Conservation (phyloP, 768 basidiomycete species). For the Lepiota brunneoincarnata region DNA sequence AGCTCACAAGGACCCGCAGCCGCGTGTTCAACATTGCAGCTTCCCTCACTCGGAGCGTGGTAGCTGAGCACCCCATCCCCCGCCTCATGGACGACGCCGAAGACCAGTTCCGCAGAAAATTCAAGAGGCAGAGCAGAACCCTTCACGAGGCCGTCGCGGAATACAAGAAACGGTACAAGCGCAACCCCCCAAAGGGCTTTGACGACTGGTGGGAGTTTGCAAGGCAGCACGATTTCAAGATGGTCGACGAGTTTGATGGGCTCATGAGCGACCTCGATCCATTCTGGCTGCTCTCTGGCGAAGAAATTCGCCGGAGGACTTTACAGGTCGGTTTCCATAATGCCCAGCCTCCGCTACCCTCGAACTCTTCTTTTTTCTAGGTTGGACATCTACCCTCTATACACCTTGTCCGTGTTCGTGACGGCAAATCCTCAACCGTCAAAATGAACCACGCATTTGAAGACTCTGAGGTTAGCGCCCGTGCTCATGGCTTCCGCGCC, state of each 20-base stretch:
- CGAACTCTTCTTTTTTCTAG: conserved; percentile 27
- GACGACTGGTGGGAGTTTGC: conserved; percentile 89
- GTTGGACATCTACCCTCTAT: conserved; percentile 80
- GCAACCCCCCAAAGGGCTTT: conserved; percentile 86
- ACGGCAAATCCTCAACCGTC: conserved; percentile 59
- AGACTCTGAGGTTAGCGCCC: conserved; percentile 69
- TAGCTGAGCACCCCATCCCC: conserved; percentile 73
- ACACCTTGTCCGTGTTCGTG: conserved; percentile 76
- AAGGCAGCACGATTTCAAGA: conserved; percentile 62
- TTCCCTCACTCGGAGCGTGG: conserved; percentile 12
- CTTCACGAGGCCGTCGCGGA: conserved; percentile 76
- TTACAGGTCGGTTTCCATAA: conserved; percentile 39
- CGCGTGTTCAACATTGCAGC: conserved; percentile 15
- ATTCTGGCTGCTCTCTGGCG: conserved; percentile 74
- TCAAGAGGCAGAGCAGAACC: conserved; percentile 77
- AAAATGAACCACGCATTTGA: conserved; percentile 57
- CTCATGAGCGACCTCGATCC: conserved; percentile 80
- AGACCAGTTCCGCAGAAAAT: conserved; percentile 57
- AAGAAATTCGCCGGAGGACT: conserved; percentile 66
- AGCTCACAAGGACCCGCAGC: conserved; percentile 15
- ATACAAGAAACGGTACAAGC: conserved; percentile 75
- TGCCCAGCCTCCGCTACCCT: neutral
- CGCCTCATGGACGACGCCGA: conserved; percentile 84
- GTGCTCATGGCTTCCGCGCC: conserved; percentile 71
- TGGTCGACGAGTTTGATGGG: conserved; percentile 89